Evolutionary conservation across 805 yeast genomes (phyloP), one percentile per base, ranked within the genome.

Genomic region (Torulaspora franciscae): DNA sequence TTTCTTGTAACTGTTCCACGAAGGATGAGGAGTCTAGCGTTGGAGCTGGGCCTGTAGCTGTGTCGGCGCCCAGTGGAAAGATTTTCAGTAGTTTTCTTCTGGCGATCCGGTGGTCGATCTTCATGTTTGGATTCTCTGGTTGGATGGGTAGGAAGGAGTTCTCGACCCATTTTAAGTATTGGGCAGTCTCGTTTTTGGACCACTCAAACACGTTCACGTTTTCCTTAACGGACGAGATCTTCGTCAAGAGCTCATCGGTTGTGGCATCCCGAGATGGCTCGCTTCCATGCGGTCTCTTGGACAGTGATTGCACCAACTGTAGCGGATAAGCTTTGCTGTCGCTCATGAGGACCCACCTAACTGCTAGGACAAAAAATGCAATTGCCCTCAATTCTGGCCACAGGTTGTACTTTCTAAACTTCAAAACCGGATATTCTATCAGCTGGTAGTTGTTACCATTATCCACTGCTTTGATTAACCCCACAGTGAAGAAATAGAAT

Each of bases 61-160:
- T 14, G 8, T 51, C 46, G 24, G 48, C 30, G 8, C 41, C 46
- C 11, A 57, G 19, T 9, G 66, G 66, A 32, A 64, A 47, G 11
- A 64, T 47, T 32, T 53, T 54, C 35, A 57, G 47, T 24, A 64
- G 50, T 45, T 59, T 61, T 38, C 61, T 54, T 30, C 45, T 49
- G 14, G 64, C 66, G 41, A 64, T 64, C 33, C 44, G 56, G 35
- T 61, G 56, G 47, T 64, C 68, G 26, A 64, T 52, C 3, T 54
- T 49, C 17, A 51, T 35, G 15, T 38, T 46, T 7, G 37, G 35
- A n/a, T 52, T 52, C 13, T 54, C 39, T 11, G 40, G 26, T 7
- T 55, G 56, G 9, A 41, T 32, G 1, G 56, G 48, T 22, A 62
- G 43, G 37, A 58, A 56, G 11, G 48, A 40, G 7, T 48, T 32